Evolutionary conservation across 495 filamentous ascomycete genomes (phyloP), one percentile per base, ranked within the genome.

Genomic region (Aspergillus bertholletiae): DNA sequence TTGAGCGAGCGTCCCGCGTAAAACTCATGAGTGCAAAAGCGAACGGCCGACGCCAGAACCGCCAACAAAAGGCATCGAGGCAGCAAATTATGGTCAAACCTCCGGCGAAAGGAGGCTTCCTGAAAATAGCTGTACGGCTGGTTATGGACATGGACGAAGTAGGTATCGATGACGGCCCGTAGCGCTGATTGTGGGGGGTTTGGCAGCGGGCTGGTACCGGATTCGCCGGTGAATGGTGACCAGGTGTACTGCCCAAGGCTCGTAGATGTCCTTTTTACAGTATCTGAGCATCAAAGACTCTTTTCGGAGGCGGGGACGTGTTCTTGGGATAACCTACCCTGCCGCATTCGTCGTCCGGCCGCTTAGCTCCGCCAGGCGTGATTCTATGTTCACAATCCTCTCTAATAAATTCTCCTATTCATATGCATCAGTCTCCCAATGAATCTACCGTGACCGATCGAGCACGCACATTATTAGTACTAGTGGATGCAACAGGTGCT

Each of bases 81-180:
- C 0, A 71, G 13, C 11, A 45, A 9, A 15, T 54, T 43, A 20
- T 39, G 40, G 12, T 58, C 39, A 2, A 68, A 24, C 17, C 54
- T 55, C 13, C 59, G 54, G 4, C 64, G 59, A 39, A 71, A 71
- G 1, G 47, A 59, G 9, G 39, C 20, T 44, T 69, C 66, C 18
- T 65, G 64, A 43, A 71, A 63, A 37, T 63, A 66, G 1, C 60
- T 64, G 51, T 71, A 71, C 0, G 68, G 68, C 35, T 66, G 64
- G 27, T 71, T 69, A 30, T 71, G 68, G 15, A 60, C 55, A 39
- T 53, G 65, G 2, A 48, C 8, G 39, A 70, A 70, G 26, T 64
- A 70, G 5, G 60, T 62, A 27, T 66, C 61, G n/a, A 68, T 58
- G 15, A 68, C 51, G 7, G 65, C 64, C 9, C 18, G 1, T 0